Evolutionary conservation across 2,329 filamentous ascomycete species (phyloP).

Genomic region (Sodiomyces alkalinus): DNA sequence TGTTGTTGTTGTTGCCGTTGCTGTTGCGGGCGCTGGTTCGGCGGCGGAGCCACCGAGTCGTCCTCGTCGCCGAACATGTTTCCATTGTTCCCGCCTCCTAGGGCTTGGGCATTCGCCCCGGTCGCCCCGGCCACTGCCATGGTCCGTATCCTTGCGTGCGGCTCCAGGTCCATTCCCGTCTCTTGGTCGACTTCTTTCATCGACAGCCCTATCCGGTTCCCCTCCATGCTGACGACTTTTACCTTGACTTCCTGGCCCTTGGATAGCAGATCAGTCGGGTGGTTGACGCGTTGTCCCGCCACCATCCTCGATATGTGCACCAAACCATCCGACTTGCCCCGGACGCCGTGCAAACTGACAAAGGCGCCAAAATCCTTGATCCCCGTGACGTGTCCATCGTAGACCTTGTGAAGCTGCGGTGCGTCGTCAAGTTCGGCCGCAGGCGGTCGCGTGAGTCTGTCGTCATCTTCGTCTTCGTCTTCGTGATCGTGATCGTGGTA

Average conservation of each 20-base stretch:
- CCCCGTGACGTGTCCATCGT: constrained; percentile 78
- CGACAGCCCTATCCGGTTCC: constrained; percentile 67
- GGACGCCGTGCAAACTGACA: constrained; percentile 77
- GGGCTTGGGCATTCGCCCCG: constrained; percentile 74
- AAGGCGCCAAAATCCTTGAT: constrained; percentile 95
- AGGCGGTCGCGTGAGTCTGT: constrained; percentile 50
- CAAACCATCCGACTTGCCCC: constrained; percentile 78
- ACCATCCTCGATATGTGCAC: constrained; percentile 87
- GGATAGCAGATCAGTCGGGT: constrained; percentile 76
- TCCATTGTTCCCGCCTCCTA: constrained; percentile 49
- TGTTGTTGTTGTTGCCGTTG: no score
- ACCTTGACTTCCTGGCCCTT: constrained; percentile 77
- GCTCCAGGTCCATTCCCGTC: constrained; percentile 69
- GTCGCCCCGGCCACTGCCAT: no score
- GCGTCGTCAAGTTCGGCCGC: constrained; percentile 65
- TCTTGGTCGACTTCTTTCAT: constrained; percentile 97
- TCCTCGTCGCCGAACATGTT: constrained; percentile 53
- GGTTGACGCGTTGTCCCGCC: constrained; percentile 73
- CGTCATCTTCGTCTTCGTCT: constrained; percentile 32
- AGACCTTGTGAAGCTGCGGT: constrained; percentile 73
- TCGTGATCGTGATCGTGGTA: constrained; percentile 25
- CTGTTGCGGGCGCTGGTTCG: constrained; percentile 27
- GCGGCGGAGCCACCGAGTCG: constrained; percentile 24
- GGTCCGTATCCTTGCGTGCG: constrained; percentile 60
- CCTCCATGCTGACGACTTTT: constrained; percentile 80